These are phyloP conservation scores for Schizosaccharomyces osmophilus DNA, from an alignment of 805 yeast genomes.

Conservation along the genomic window DNA sequence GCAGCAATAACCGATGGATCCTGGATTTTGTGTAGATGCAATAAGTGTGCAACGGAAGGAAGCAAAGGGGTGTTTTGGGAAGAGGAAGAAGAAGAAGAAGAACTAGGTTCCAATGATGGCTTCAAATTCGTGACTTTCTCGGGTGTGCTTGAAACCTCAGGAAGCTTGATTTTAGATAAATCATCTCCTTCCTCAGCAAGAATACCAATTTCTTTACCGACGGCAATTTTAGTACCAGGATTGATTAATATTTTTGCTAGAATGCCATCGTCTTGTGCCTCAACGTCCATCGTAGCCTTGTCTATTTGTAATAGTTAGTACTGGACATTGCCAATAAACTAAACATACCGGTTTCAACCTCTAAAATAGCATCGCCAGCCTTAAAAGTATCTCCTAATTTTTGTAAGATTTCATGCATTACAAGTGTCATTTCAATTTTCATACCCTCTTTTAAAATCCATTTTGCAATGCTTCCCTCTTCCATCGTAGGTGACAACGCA, in stretches of 20 bases:
- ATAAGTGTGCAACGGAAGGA: slow-evolving; percentile 54
- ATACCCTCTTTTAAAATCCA: slow-evolving; percentile 52
- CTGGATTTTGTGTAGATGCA: slow-evolving; percentile 36
- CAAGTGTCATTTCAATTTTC: slow-evolving; percentile 15
- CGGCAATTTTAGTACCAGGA: slow-evolving; percentile 63
- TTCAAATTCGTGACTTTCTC: slow-evolving; percentile 28
- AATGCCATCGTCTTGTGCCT: slow-evolving; percentile 88
- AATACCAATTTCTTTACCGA: slow-evolving; percentile 75
- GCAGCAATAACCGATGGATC: slow-evolving; percentile 60
- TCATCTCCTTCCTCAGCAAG: slow-evolving; percentile 79
- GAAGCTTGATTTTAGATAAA: slow-evolving; percentile 12
- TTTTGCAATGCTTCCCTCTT: slow-evolving; percentile 69
- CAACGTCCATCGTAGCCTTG: slow-evolving; percentile 94
- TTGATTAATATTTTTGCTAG: slow-evolving; percentile 45
- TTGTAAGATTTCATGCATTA: neutral
- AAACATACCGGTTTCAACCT: slow-evolving; percentile 36
- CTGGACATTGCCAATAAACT: neutral
- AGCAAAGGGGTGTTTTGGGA: slow-evolving; percentile 12
- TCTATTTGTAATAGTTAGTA: slow-evolving; percentile 17
- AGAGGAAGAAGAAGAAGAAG: neutral
- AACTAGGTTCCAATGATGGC: neutral
- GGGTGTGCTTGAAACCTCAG: slow-evolving; percentile 13
- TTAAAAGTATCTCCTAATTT: slow-evolving; percentile 32
- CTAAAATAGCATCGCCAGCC: slow-evolving; percentile 89
- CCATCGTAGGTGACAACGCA: slow-evolving; percentile 98